These are phyloP conservation scores for Geotrichum australiense DNA, from an alignment of 1,139 yeast species.

Conservation along the genomic window DNA sequence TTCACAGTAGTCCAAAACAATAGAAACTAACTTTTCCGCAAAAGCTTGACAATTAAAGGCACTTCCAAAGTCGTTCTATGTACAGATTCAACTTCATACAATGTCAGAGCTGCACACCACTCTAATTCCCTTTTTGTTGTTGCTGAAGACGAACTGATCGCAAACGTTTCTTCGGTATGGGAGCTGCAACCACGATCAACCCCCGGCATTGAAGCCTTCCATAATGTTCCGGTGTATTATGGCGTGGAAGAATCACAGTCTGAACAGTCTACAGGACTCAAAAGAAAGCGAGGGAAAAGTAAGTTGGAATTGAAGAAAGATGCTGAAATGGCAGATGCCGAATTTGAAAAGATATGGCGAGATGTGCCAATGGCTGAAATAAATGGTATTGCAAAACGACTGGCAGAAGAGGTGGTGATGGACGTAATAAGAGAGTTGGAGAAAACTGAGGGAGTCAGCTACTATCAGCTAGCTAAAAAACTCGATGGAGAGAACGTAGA, in stretches of 20 bases:
- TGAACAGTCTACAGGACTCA: slow-evolving; percentile 2
- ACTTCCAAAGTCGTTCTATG: slow-evolving; percentile 54
- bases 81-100: slow-evolving; percentile 52
- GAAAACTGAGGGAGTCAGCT: too few relatives aligned
- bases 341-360: slow-evolving; percentile 50
- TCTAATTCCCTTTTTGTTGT: slow-evolving; percentile 65
- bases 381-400: slow-evolving; percentile 34
- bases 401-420: slow-evolving; percentile 36
- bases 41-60: slow-evolving; percentile 38
- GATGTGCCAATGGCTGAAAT: slow-evolving; percentile 38
- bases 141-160: slow-evolving; percentile 16
- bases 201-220: neutral
- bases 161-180: slow-evolving; percentile 41
- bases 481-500: slow-evolving; percentile 29
- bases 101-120: slow-evolving; percentile 72
- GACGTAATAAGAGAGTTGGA: slow-evolving; percentile 35
- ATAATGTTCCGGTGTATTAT: slow-evolving; percentile 48
- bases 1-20: neutral
- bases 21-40: neutral
- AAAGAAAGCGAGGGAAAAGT: slow-evolving; percentile 6
- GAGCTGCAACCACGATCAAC: slow-evolving; percentile 31
- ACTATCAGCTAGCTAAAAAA: too few relatives aligned
- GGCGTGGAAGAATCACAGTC: slow-evolving; percentile 20
- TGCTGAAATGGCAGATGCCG: slow-evolving; percentile 40
- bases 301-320: slow-evolving; percentile 19